Conservation (phyloP, 2,329 filamentous ascomycete species). For the Scedosporium aurantiacum region DNA sequence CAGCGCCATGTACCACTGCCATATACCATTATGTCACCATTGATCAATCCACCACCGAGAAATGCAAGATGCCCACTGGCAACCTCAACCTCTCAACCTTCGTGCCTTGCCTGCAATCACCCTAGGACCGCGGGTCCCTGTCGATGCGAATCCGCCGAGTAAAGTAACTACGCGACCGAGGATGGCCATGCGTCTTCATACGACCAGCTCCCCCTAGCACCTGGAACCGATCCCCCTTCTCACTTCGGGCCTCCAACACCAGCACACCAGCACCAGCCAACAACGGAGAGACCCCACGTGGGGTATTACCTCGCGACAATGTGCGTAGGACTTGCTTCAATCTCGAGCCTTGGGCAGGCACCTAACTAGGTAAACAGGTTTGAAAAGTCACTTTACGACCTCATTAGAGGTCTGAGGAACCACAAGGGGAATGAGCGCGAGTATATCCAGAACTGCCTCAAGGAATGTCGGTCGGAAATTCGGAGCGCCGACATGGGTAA, state of each 20-base stretch:
- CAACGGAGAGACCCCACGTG: constrained; percentile 7
- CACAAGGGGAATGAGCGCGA: constrained; percentile 93
- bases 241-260: not conserved
- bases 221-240: constrained; percentile 1
- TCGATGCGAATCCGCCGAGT: not conserved
- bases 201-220: not conserved
- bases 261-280: not conserved
- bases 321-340: constrained; percentile 1
- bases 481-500: constrained; percentile 84
- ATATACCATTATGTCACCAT: not conserved
- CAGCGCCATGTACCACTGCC: not conserved
- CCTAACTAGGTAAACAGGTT: constrained; percentile 52
- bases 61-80: not conserved
- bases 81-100: not conserved
- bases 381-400: constrained; percentile 97
- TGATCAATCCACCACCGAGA: not conserved
- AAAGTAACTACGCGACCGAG: not conserved
- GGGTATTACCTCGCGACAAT: constrained; percentile 7
- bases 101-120: not conserved
- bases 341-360: constrained; percentile 8
- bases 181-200: not conserved
- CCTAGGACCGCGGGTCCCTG: not conserved
- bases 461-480: constrained; percentile 92
- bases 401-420: constrained; percentile 89
- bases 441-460: constrained; percentile 85